phyloP scores from a whole-genome alignment of 192 early-diverging fungal species.

The Coemansia sp. region DNA sequence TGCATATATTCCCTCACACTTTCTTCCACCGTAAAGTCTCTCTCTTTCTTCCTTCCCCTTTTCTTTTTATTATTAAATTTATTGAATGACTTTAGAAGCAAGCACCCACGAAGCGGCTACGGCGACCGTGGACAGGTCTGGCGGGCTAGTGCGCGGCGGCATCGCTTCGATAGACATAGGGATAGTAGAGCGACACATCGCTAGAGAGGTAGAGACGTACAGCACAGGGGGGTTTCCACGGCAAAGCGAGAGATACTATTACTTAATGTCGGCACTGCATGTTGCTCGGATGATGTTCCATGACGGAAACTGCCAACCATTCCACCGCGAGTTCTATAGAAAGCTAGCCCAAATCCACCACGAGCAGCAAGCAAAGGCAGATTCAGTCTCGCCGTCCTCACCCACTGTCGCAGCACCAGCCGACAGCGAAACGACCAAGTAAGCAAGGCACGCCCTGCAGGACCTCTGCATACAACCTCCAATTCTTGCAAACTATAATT shows the following conservation, averaged over 20 bases:
- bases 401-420: neutral
- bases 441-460: too few relatives aligned
- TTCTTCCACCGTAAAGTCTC: too few relatives aligned
- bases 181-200: slow-evolving; percentile 36
- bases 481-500: too few relatives aligned
- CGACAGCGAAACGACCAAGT: neutral
- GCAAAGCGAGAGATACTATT: slow-evolving; percentile 52
- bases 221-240: slow-evolving; percentile 47
- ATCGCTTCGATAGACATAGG: slow-evolving; percentile 42
- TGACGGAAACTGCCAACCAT: slow-evolving; percentile 47
- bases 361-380: slow-evolving; percentile 23
- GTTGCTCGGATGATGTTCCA: slow-evolving; percentile 51
- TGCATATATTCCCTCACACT: too few relatives aligned
- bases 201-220: slow-evolving; percentile 45
- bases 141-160: slow-evolving; percentile 41
- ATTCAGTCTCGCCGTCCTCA: slow-evolving; percentile 1
- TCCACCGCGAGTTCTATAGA: slow-evolving; percentile 52
- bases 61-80: neutral
- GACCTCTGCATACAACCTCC: neutral
- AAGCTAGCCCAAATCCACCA: slow-evolving; percentile 51
- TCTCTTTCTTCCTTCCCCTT: too few relatives aligned
- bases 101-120: neutral
- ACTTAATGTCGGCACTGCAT: slow-evolving; percentile 53
- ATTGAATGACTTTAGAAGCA: neutral
- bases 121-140: neutral